Conservation (phyloP, 164 flowering plant genomes). For the Malania oleifera region DNA sequence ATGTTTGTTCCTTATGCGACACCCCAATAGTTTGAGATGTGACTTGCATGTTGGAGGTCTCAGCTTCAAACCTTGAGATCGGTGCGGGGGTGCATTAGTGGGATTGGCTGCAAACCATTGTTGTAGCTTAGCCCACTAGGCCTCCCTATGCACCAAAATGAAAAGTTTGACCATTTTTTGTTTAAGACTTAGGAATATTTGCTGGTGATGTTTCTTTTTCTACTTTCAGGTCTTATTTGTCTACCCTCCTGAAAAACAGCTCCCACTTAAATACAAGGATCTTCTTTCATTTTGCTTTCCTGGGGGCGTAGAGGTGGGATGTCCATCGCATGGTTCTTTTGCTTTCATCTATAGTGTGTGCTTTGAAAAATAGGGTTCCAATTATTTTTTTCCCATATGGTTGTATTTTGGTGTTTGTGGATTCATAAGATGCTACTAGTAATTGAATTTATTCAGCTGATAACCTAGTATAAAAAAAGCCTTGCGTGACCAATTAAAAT, state of each 20-base stretch:
- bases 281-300: conserved; percentile 98
- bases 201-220: conserved; percentile 2
- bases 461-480: no score
- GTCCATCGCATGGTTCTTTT: not conserved
- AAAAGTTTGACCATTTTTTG: no score
- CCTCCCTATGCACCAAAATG: no score
- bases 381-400: not conserved
- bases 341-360: not conserved
- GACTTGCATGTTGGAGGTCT: no score
- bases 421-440: not conserved
- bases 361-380: not conserved
- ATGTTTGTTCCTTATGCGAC: no score
- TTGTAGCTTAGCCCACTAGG: no score
- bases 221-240: conserved; percentile 81
- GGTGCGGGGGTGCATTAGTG: no score
- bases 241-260: conserved; percentile 88
- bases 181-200: conserved; percentile 1
- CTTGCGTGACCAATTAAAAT: no score
- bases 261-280: conserved; percentile 89
- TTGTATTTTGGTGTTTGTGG: not conserved
- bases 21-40: no score
- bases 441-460: not conserved
- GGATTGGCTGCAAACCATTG: no score
- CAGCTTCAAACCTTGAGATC: no score
- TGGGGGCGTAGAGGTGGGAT: conserved; percentile 84